Percentiles rank a stretch among this genome's conserved stretches.
These are phyloP conservation scores for Calocera viscosa DNA, from an alignment of 768 basidiomycete species.

Conservation along the genomic window DNA sequence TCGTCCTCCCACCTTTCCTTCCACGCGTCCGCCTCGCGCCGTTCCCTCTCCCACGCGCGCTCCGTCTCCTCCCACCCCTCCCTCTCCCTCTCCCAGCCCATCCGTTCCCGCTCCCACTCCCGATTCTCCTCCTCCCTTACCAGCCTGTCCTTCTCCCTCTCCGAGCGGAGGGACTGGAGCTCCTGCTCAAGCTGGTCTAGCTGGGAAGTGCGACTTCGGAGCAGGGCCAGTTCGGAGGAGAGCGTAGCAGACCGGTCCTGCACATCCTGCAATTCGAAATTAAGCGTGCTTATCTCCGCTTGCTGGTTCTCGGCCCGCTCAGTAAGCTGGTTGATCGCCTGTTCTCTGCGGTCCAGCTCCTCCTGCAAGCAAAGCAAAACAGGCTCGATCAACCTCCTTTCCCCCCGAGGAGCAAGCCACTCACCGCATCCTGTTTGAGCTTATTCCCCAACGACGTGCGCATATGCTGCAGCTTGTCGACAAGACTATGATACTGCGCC, in stretches of 20 bases:
- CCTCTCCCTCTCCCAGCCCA: slow-evolving; percentile 40
- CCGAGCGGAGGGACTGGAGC: slow-evolving; percentile 72
- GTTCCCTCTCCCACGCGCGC: slow-evolving; percentile 55
- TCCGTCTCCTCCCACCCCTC: slow-evolving; percentile 25
- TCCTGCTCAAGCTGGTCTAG: slow-evolving; percentile 58
- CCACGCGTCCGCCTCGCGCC: slow-evolving; percentile 47
- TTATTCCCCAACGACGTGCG: slow-evolving; percentile 86
- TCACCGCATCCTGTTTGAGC: slow-evolving; percentile 88
- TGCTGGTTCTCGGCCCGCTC: slow-evolving; percentile 64
- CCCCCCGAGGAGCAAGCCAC: slow-evolving; percentile 23
- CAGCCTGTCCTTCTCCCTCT: slow-evolving; percentile 61
- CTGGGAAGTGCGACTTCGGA: slow-evolving; percentile 42
- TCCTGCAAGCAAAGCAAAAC: slow-evolving; percentile 46
- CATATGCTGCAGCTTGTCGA: slow-evolving; percentile 87
- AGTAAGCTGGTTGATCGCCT: slow-evolving; percentile 63
- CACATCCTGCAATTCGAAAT: slow-evolving; percentile 62
- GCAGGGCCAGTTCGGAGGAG: slow-evolving; percentile 52
- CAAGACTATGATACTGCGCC: slow-evolving; percentile 69
- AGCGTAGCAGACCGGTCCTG: slow-evolving; percentile 63
- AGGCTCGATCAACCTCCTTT: slow-evolving; percentile 15
- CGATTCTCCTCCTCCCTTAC: slow-evolving; percentile 58
- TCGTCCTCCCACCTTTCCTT: slow-evolving; percentile 49
- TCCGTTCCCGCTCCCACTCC: slow-evolving; percentile 41
- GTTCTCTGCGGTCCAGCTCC: slow-evolving; percentile 90
- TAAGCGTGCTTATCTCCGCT: slow-evolving; percentile 62